Base-by-base conservation (phyloP, 108 stramenopile genomes). In the Nitzschia palea region DNA sequence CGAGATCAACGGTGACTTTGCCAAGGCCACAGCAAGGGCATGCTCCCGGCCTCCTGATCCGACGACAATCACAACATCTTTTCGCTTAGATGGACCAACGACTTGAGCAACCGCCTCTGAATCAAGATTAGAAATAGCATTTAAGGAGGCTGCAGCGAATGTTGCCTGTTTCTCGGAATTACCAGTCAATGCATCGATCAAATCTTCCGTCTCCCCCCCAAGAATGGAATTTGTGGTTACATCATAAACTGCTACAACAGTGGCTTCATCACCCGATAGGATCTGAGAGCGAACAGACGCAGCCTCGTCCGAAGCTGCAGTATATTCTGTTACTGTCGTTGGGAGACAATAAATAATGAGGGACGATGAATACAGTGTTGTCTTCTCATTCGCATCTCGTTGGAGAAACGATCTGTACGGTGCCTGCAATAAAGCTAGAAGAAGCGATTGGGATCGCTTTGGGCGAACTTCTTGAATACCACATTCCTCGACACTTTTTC, bases 1-100 rank as follows among this genome's bases (percentile, higher is more conserved):
- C 9, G 60, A 67, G 10, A 95, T 86, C 42, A 93, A 52, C 26
- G 94, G 91, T 0, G 91, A 93, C 45, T 77, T 62, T 44, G 94
- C 89, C 37, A 95, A 57, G 6, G 94, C 78, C 5, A 91, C 88
- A 4, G 90, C 89, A 15, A 95, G 65, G 17, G 94, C 94, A 70
- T 95, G 94, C 64, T 95, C 94, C 43, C 91, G 77, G 3, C 94
- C 94, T 48, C 94, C 94, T 20, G 82, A 80, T 55, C 94, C 94
- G 34, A 95, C 85, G 29, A 95, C 85, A 35, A 95, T 84, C 3
- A 95, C 86, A 42, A 74, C 68, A 80, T 91, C 87, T 26, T 78
- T 62, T 45, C 55, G 29, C 36, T 65, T 68, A 10, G 50, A 36
- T 32, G 54, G 65, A 9, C 69, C 74, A 27, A 68, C 54, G 14